Base-by-base conservation (phyloP, 2,329 filamentous ascomycete species). In the Fusarium duplospermum region DNA sequence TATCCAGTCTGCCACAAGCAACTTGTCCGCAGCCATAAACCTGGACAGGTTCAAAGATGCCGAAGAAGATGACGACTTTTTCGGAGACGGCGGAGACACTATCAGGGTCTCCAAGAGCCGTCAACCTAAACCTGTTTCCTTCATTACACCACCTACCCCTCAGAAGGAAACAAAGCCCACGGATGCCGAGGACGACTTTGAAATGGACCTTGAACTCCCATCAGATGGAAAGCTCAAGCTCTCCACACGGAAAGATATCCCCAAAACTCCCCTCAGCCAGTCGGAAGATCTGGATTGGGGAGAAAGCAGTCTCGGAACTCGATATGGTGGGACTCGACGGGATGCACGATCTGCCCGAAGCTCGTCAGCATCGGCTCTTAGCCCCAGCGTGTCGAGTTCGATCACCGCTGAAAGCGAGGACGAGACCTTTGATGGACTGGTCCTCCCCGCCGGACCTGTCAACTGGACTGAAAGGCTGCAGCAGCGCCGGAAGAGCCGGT, bases 331-430 rank as follows among this genome's bases (percentile, higher is more conserved):
- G 52, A 98, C 94, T 16, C 89, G 91, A 74, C 91, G 94, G 77
- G 94, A 96, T 78, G 89, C 88, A n/a, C 91, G 90, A 45, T 95
- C 94, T 58, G 91, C 92, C 78, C 91, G 94, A 78, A 96, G 94
- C 84, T 98, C 95, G 1, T 96, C 94, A 20, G 91, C 93, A 38
- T 98, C 95, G 42, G 94, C 94, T 31, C 89, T 98, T 81, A 98
- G 96, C 80, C 96, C 96, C 16, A 98, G 95, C 81, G 89, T 97
- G 65, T 94, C 95, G 22, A 98, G 96, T 82, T 96, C 94, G 73
- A 91, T 97, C 76, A 98, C 95, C 2, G 89, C 91, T 11, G 96
- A 98, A 84, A 98, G 95, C 80, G 96, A 98, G 80, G 95, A 98
- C 76, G 96, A 98, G 82, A 93, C 93, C 8, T 89, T 98, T 69